Evolutionary conservation across 1,139 yeast genomes (phyloP).

Genomic region (Lodderomyces jiufengensis): DNA sequence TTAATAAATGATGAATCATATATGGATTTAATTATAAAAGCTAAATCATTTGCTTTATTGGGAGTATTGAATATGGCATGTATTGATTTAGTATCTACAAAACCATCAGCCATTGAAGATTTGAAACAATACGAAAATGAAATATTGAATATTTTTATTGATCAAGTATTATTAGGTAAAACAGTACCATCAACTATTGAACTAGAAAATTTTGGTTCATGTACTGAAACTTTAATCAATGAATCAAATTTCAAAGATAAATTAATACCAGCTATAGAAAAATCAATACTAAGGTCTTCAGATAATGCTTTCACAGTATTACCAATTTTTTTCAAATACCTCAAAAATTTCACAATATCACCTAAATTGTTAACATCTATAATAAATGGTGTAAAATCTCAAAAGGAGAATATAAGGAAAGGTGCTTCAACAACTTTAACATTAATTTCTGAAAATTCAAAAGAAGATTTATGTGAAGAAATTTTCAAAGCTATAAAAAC

Average conservation of each 20-base stretch:
- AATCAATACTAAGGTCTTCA: slow-evolving; percentile 77
- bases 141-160: slow-evolving; percentile 20
- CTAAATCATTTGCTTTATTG: slow-evolving; percentile 19
- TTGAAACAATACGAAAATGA: slow-evolving; percentile 20
- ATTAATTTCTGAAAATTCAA: slow-evolving; percentile 19
- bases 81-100: slow-evolving; percentile 35
- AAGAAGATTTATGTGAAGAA: slow-evolving; percentile 40
- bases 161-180: slow-evolving; percentile 46
- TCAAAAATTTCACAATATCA: slow-evolving; percentile 15
- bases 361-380: slow-evolving; percentile 58
- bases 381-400: slow-evolving; percentile 64
- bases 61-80: slow-evolving; percentile 41
- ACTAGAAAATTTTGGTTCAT: slow-evolving; percentile 31
- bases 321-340: slow-evolving; percentile 42
- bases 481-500: slow-evolving; percentile 56
- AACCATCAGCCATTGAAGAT: slow-evolving; percentile 34
- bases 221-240: slow-evolving; percentile 40
- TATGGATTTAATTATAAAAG: slow-evolving; percentile 13
- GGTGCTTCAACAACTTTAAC: slow-evolving; percentile 47
- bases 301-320: slow-evolving; percentile 60
- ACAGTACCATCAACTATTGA: slow-evolving; percentile 27
- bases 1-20: slow-evolving; percentile 10
- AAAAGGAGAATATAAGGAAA: slow-evolving; percentile 61
- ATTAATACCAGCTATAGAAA: slow-evolving; percentile 65
- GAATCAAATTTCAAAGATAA: slow-evolving; percentile 37